A percentile compares a stretch with the other conserved stretches of the same genome.
Conservation (phyloP, 768 basidiomycete genomes). For the Pleurotus eryngii region DNA sequence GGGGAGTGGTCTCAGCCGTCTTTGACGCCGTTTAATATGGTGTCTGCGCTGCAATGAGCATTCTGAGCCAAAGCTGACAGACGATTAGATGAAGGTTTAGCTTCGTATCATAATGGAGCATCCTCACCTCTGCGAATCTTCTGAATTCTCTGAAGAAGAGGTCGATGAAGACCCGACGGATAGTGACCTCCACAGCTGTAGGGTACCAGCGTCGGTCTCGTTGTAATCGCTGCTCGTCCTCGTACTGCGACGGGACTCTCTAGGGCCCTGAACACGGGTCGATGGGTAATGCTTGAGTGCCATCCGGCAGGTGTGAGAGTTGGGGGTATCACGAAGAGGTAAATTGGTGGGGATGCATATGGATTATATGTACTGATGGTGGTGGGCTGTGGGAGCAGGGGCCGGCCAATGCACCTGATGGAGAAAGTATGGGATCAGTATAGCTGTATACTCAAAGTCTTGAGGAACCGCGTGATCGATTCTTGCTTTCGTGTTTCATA, state of each 20-base stretch:
- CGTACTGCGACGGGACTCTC: background rate
- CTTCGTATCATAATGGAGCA: background rate
- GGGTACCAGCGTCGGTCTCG: background rate
- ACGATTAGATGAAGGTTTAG: background rate
- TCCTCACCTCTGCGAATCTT: background rate
- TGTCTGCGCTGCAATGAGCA: slow-evolving; percentile 10
- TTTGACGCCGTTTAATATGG: slow-evolving; percentile 9
- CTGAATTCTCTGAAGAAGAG: background rate
- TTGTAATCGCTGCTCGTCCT: background rate
- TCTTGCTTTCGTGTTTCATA: background rate
- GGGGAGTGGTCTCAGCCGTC: slow-evolving; percentile 11
- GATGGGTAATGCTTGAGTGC: background rate
- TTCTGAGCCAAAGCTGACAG: background rate
- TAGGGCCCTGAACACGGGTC: slow-evolving; percentile 1
- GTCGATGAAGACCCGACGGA: background rate
- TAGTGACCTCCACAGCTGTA: background rate
- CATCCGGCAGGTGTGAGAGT: background rate
- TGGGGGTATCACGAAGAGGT: background rate
- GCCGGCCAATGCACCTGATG: background rate
- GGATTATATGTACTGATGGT: slow-evolving; percentile 2
- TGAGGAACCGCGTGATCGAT: too few relatives aligned
- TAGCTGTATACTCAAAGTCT: too few relatives aligned
- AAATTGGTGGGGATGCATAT: background rate
- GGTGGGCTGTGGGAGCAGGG: slow-evolving; percentile 3
- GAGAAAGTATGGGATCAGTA: background rate